A percentile compares a stretch with the other conserved stretches of the same genome.
Conservation (phyloP, 2,329 filamentous ascomycete species). For the Penicillium griseofulvum region DNA sequence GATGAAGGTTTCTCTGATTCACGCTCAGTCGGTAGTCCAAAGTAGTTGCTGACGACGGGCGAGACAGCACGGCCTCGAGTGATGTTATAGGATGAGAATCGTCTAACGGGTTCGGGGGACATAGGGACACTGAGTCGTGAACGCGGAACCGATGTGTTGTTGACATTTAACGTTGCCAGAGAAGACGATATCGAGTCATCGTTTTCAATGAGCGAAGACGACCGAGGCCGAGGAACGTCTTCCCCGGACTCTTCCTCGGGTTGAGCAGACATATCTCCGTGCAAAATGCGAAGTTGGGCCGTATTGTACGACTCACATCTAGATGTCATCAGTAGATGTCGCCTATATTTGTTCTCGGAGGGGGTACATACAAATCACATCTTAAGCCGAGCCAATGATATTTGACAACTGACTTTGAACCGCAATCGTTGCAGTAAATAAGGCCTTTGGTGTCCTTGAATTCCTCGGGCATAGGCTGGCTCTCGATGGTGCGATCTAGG, state of each 20-base stretch:
- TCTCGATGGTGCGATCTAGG: slow-evolving; percentile 79
- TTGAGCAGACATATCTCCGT: slow-evolving; percentile 28
- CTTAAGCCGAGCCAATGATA: slow-evolving; percentile 97
- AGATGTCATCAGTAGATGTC: slow-evolving; percentile 9
- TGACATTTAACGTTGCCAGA: slow-evolving; percentile 30
- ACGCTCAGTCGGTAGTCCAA: slow-evolving; percentile 40
- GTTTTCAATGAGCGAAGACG: slow-evolving; percentile 29
- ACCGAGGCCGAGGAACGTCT: slow-evolving; percentile 20
- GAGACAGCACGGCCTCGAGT: slow-evolving; percentile 42
- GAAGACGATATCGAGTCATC: slow-evolving; percentile 21
- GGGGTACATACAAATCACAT: slow-evolving; percentile 58
- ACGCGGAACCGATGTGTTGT: slow-evolving; percentile 26
- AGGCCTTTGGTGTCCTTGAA: slow-evolving; percentile 77
- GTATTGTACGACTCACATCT: slow-evolving; percentile 51
- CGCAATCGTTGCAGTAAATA: slow-evolving; percentile 93
- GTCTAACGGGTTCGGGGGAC: slow-evolving; percentile 22
- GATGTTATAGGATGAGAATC: slow-evolving; percentile 35
- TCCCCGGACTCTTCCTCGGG: slow-evolving; percentile 26
- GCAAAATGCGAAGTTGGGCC: slow-evolving; percentile 41
- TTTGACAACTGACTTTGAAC: slow-evolving; percentile 75
- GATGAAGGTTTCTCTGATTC: slow-evolving; percentile 30
- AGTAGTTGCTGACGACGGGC: slow-evolving; percentile 47
- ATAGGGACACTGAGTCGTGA: slow-evolving; percentile 21
- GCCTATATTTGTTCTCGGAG: background rate
- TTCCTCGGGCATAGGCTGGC: slow-evolving; percentile 87